phyloP scores from a whole-genome alignment of 768 basidiomycete species.

The Lactifluus subvellereus region DNA sequence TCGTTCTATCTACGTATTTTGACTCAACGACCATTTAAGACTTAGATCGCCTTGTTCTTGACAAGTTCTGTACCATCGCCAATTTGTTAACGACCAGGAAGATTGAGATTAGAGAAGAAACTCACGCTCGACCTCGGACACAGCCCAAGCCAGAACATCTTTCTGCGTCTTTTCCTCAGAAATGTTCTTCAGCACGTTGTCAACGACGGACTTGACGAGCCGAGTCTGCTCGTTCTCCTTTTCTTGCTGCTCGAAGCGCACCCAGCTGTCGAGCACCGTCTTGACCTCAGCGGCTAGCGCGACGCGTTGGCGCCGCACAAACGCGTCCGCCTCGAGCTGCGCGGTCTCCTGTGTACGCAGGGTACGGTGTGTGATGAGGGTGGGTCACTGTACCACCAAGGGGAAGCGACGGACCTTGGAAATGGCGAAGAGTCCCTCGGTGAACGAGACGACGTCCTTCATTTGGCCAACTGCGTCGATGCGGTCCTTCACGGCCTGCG shows the following conservation, averaged over 20 bases:
- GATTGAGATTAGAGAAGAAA: slow-evolving; percentile 26
- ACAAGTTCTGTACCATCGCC: slow-evolving; percentile 58
- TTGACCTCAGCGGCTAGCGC: slow-evolving; percentile 86
- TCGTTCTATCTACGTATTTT: slow-evolving; percentile 21
- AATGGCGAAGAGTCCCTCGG: slow-evolving; percentile 82
- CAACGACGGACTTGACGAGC: slow-evolving; percentile 81
- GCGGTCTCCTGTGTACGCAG: slow-evolving; percentile 75
- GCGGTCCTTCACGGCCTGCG: slow-evolving; percentile 86
- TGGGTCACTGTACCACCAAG: neutral
- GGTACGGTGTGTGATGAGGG: neutral
- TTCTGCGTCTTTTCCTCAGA: slow-evolving; percentile 86
- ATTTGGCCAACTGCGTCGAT: slow-evolving; percentile 88
- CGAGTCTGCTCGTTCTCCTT: slow-evolving; percentile 96
- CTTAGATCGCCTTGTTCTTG: slow-evolving; percentile 85
- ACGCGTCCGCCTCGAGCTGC: slow-evolving; percentile 80
- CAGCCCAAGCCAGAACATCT: slow-evolving; percentile 72
- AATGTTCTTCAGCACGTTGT: slow-evolving; percentile 77
- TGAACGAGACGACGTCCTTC: slow-evolving; percentile 93
- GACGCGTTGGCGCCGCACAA: slow-evolving; percentile 85
- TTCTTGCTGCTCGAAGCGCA: slow-evolving; percentile 92
- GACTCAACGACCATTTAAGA: neutral
- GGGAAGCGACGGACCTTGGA: slow-evolving; percentile 61
- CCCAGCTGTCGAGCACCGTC: slow-evolving; percentile 94
- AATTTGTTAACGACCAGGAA: neutral
- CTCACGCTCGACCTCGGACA: slow-evolving; percentile 91